phyloP scores from a whole-genome alignment of 257 asterid species.

The Rehmannia glutinosa region DNA sequence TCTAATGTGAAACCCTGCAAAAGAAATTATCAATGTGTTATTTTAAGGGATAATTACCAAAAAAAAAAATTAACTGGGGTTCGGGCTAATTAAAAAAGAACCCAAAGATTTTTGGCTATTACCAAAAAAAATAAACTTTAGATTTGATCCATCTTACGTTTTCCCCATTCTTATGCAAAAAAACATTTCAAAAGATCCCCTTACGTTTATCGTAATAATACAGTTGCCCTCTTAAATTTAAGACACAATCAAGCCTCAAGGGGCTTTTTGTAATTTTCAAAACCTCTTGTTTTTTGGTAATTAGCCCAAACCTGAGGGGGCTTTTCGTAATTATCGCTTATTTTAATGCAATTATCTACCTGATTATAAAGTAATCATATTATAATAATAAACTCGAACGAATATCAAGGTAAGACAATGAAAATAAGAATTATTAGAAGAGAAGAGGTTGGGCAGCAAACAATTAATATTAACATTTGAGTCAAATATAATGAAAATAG shows the following conservation, averaged over 20 bases:
- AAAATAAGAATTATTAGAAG: not conserved
- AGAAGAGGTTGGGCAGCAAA: not conserved
- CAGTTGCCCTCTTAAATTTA: too few species aligned
- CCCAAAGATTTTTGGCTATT: too few species aligned
- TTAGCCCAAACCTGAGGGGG: not conserved
- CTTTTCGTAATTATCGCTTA: not conserved
- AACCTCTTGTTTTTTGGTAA: too few species aligned
- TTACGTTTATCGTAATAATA: too few species aligned
- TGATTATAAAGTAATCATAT: not conserved
- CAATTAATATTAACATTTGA: not conserved
- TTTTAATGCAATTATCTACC: not conserved
- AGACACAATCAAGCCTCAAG: too few species aligned
- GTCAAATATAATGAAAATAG: too few species aligned
- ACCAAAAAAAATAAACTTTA: too few species aligned
- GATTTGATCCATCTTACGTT: too few species aligned
- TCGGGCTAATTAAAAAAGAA: not conserved
- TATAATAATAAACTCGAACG: not conserved
- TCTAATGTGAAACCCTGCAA: constrained; percentile 81
- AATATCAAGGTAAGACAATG: too few species aligned
- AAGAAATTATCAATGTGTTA: constrained; percentile 10
- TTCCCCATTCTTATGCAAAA: too few species aligned
- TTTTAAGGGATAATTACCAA: not conserved
- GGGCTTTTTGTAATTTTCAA: too few species aligned
- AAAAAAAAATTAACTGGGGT: not conserved
- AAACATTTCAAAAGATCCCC: too few species aligned